Evolutionary conservation across 1,284 basidiomycete species (phyloP).

Genomic region (Moesziomyces sp.): DNA sequence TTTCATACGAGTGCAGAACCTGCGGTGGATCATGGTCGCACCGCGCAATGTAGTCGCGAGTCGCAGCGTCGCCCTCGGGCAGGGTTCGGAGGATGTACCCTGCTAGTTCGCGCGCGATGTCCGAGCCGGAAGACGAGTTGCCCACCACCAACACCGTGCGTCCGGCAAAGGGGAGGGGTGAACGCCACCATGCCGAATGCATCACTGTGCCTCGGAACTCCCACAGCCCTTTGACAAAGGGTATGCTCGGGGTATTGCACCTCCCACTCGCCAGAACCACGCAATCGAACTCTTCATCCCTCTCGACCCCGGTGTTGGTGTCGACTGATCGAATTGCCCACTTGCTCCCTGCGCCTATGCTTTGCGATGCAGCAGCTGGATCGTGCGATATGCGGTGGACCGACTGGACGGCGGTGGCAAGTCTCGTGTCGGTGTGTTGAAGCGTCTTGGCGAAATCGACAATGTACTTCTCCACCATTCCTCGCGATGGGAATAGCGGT

Average conservation of each 20-base stretch:
- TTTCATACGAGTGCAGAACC: constrained; percentile 53
- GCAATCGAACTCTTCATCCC: constrained; percentile 37
- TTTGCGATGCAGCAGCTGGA: not conserved
- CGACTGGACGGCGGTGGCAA: constrained; percentile 67
- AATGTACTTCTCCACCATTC: constrained; percentile 68
- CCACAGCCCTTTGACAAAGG: constrained; percentile 68
- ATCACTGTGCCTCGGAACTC: constrained; percentile 68
- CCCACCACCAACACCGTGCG: constrained; percentile 71
- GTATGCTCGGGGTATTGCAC: constrained; percentile 71
- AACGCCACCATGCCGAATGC: constrained; percentile 71
- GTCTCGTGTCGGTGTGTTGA: constrained; percentile 57
- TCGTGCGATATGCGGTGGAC: constrained; percentile 29
- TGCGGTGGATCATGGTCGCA: constrained; percentile 2
- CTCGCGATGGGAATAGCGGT: constrained; percentile 40
- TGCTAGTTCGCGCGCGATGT: constrained; percentile 71
- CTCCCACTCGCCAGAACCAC: constrained; percentile 70
- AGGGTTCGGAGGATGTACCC: constrained; percentile 52
- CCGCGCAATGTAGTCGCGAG: constrained; percentile 16
- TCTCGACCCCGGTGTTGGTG: constrained; percentile 2
- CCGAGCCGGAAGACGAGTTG: constrained; percentile 71
- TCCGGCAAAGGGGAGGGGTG: constrained; percentile 58
- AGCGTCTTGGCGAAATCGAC: constrained; percentile 58
- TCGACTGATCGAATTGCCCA: constrained; percentile 24
- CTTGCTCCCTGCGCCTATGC: constrained; percentile 49
- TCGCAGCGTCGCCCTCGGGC: constrained; percentile 25